Percentiles rank a stretch among this genome's conserved stretches.
Evolutionary conservation across 352 stramenopile genomes (phyloP).

Genomic region (Pythium sp.): DNA sequence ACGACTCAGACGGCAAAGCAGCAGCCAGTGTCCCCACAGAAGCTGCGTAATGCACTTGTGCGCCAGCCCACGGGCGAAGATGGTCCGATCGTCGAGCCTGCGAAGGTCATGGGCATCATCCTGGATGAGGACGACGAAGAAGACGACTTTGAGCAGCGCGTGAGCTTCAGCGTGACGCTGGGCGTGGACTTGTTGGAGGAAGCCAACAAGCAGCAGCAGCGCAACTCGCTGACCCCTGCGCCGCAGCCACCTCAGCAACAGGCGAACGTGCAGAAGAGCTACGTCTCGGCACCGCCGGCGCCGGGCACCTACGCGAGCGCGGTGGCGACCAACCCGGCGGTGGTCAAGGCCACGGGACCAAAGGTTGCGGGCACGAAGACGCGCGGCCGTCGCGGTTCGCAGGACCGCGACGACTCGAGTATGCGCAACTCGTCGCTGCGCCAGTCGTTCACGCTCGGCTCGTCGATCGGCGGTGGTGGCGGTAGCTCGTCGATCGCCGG

Average conservation of each 20-base stretch:
- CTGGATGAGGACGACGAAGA: slow-evolving; percentile 56
- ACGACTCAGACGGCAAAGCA: slow-evolving; percentile 12
- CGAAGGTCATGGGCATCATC: slow-evolving; percentile 80
- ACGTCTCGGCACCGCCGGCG: slow-evolving; percentile 21
- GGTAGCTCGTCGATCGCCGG: slow-evolving; percentile 5
- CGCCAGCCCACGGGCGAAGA: slow-evolving; percentile 81
- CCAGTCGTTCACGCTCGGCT: slow-evolving; percentile 22
- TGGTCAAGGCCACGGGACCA: not conserved
- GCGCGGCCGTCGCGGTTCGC: slow-evolving; percentile 56
- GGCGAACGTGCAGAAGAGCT: slow-evolving; percentile 14
- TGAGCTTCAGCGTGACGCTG: slow-evolving; percentile 86
- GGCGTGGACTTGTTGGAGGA: slow-evolving; percentile 63
- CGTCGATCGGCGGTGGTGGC: slow-evolving; percentile 12
- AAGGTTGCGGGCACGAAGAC: slow-evolving; percentile 7
- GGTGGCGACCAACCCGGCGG: slow-evolving; percentile 23
- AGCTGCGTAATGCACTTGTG: slow-evolving; percentile 23
- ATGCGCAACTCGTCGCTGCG: slow-evolving; percentile 22
- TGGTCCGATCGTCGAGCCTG: slow-evolving; percentile 60
- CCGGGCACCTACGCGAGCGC: slow-evolving; percentile 28
- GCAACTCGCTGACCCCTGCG: slow-evolving; percentile 43
- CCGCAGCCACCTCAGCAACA: slow-evolving; percentile 12
- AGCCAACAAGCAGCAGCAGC: slow-evolving; percentile 62
- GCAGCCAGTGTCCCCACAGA: slow-evolving; percentile 16
- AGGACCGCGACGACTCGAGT: slow-evolving; percentile 35
- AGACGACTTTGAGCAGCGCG: slow-evolving; percentile 39